Percentiles rank a stretch among this genome's conserved stretches.
Evolutionary conservation across 2,329 filamentous ascomycete genomes (phyloP).

Genomic region (Tolypocladium nubicola): DNA sequence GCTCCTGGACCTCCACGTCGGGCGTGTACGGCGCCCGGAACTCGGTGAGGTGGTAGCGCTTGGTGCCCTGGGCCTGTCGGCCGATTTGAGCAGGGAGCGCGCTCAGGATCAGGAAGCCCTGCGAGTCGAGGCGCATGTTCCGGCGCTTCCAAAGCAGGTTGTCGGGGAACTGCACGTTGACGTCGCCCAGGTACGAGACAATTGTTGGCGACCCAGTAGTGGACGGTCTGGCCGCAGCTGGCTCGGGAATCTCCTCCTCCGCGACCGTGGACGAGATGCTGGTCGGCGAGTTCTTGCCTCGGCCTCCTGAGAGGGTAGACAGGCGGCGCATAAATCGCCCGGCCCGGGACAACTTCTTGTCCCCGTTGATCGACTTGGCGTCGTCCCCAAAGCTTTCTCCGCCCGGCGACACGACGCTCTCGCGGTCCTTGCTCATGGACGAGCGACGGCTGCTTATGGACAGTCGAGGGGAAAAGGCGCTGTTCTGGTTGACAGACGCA

Average conservation of each 20-base stretch:
- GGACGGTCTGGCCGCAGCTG: constrained; percentile 11
- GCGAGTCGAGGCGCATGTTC: constrained; percentile 73
- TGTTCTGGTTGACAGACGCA: constrained; percentile 33
- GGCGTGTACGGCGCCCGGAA: constrained; percentile 72
- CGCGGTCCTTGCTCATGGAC: constrained; percentile 34
- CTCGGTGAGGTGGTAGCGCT: constrained; percentile 77
- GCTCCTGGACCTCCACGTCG: constrained; percentile 83
- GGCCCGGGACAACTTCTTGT: constrained; percentile 40
- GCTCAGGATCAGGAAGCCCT: constrained; percentile 74
- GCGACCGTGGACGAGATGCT: constrained; percentile 38
- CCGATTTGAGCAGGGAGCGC: constrained; percentile 45
- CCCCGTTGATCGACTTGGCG: constrained; percentile 25
- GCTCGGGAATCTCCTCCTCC: constrained; percentile 30
- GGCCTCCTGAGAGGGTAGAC: constrained; percentile 39
- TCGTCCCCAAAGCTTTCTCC: constrained; percentile 37
- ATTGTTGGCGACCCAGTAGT: constrained; percentile 27
- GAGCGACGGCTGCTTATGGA: constrained; percentile 55
- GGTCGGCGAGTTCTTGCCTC: constrained; percentile 32
- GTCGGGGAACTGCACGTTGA: constrained; percentile 96
- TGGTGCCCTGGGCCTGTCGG: constrained; percentile 37
- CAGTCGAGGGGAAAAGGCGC: constrained; percentile 41
- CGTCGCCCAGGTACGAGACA: constrained; percentile 67
- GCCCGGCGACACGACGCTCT: constrained; percentile 29
- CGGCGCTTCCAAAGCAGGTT: constrained; percentile 94
- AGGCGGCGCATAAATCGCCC: constrained; percentile 49